Evolutionary conservation across 2,329 filamentous ascomycete species (phyloP).

Genomic region (Chalara sp.): DNA sequence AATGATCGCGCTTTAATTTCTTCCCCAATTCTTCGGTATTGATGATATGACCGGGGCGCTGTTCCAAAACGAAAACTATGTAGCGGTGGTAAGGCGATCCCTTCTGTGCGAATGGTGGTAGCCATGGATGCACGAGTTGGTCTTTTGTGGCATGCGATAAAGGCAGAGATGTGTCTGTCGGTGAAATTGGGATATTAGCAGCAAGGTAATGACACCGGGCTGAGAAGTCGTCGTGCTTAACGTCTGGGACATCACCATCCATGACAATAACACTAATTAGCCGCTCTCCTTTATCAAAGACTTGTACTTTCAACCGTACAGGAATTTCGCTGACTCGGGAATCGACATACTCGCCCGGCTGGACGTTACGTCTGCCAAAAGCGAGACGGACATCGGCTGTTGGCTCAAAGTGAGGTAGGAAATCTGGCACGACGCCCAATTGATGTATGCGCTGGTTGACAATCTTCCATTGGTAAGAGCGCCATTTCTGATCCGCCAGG

Average conservation of each 20-base stretch:
- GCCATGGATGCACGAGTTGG: constrained; percentile 72
- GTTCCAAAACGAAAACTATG: constrained; percentile 76
- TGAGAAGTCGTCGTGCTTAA: constrained; percentile 67
- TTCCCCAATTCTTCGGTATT: constrained; percentile 50
- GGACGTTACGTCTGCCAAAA: constrained; percentile 64
- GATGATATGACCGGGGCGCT: constrained; percentile 52
- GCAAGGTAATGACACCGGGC: constrained; percentile 86
- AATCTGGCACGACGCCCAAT: constrained; percentile 81
- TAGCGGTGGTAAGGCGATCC: constrained; percentile 88
- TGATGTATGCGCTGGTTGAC: constrained; percentile 80
- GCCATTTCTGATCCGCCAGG: constrained; percentile 84
- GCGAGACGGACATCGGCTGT: constrained; percentile 73
- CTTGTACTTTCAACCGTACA: constrained; percentile 74
- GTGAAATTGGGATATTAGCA: constrained; percentile 60
- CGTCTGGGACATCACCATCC: constrained; percentile 83
- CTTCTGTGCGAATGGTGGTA: constrained; percentile 81
- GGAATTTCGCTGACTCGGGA: constrained; percentile 65
- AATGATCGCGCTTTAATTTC: constrained; percentile 54
- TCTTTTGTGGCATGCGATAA: constrained; percentile 51
- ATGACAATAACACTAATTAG: constrained; percentile 80
- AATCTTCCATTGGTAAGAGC: constrained; percentile 70
- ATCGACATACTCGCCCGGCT: constrained; percentile 73
- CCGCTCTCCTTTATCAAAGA: constrained; percentile 75
- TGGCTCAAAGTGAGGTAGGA: constrained; percentile 74
- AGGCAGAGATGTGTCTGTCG: constrained; percentile 54